phyloP scores from a whole-genome alignment of 495 filamentous ascomycete genomes.

The Choiromyces venosus region DNA sequence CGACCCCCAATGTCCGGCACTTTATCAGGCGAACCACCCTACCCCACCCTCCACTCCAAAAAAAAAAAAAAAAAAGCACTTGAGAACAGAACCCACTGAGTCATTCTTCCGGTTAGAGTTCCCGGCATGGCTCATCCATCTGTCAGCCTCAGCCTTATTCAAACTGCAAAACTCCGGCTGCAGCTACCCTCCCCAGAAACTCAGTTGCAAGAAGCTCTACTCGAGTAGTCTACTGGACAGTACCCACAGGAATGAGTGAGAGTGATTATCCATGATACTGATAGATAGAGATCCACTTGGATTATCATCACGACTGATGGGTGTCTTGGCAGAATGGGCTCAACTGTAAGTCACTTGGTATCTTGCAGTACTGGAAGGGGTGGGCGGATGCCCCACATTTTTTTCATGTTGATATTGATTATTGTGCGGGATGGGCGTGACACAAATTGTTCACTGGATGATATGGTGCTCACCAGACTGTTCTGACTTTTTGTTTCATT shows the following conservation, averaged over 20 bases:
- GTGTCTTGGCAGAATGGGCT: neutral
- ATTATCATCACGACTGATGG: neutral
- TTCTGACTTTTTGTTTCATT: neutral
- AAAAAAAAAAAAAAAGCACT: neutral
- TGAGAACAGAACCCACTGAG: neutral
- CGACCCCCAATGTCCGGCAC: no score
- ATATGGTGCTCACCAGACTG: neutral
- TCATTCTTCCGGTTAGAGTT: no score
- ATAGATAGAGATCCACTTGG: neutral
- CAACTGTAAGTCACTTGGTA: no score
- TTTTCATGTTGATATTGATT: no score
- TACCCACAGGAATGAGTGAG: neutral
- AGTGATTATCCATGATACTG: neutral
- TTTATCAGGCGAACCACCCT: slow-evolving; percentile 1
- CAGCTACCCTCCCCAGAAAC: neutral
- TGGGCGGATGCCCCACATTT: neutral
- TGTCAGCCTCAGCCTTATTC: neutral
- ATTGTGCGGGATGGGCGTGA: no score
- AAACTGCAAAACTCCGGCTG: neutral
- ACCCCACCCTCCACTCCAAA: neutral
- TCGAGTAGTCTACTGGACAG: no score
- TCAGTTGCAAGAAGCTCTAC: no score
- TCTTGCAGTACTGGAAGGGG: neutral
- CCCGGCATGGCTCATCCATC: neutral
- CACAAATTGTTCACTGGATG: no score